Percentiles rank a stretch among this genome's conserved stretches.
These are phyloP conservation scores for Solanum boliviense DNA, from an alignment of 257 asterid genomes.

Conservation along the genomic window DNA sequence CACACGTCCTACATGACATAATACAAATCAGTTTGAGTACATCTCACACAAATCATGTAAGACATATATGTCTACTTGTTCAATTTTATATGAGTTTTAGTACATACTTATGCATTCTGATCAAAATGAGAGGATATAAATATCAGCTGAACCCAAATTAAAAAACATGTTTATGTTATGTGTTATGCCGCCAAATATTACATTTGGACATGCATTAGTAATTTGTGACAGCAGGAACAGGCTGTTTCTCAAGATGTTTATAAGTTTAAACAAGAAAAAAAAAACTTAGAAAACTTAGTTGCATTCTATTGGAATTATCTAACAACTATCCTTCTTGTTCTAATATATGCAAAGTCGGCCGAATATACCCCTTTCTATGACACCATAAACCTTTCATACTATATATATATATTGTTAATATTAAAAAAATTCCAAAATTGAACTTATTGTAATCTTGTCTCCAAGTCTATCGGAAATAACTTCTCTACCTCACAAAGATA, in stretches of 20 bases:
- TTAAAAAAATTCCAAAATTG: background rate
- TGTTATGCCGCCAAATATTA: background rate
- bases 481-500: background rate
- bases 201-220: background rate
- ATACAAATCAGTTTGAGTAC: background rate
- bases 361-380: background rate
- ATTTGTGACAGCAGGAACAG: background rate
- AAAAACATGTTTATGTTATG: too few species aligned
- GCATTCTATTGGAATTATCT: background rate
- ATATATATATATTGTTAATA: background rate
- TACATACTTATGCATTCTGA: fast-evolving
- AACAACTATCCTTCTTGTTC: background rate
- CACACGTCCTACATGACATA: too few species aligned
- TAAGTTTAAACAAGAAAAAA: background rate
- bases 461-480: background rate
- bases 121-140: background rate
- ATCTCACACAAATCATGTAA: too few species aligned
- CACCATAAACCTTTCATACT: background rate
- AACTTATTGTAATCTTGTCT: background rate
- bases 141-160: too few species aligned
- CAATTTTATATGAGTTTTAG: background rate
- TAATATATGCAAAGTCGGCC: background rate
- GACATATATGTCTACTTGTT: too few species aligned
- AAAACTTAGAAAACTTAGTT: background rate
- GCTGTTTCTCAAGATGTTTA: background rate